Base-by-base conservation (phyloP, 2,329 filamentous ascomycete genomes). In the Zymoseptoria passerinii region DNA sequence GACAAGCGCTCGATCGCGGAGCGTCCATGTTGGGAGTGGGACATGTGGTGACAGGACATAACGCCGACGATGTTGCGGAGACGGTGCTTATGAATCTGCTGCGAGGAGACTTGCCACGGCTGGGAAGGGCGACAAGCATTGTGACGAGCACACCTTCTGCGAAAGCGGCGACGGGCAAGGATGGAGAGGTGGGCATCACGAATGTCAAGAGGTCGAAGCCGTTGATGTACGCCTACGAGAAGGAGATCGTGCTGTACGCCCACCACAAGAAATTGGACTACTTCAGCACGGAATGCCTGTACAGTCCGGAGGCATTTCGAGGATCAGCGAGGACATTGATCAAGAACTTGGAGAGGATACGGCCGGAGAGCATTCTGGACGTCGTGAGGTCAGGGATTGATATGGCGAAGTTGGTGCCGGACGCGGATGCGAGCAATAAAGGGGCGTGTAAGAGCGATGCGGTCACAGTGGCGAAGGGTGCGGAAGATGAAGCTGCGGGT, bases 241-340 rank as follows among this genome's bases (percentile, higher is more conserved):
- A 99, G 76, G 94, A 99, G 72, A 99, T 99, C 65, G 94, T 99
- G 18, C 80, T 99, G 5, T 99, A 99, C 71, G 94, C 94, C 4
- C 90, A 97, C 71, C 91, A 99, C 78, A 95, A 94, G 75, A 92
- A 92, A 73, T 80, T 99, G 63, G 92, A 97, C 72, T 99, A 99
- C 75, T 99, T 99, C 75, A 96, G 87, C 69, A 99, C 94, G 0
- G 94, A 99, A 75, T 99, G 94, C 78, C 91, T 99, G 61, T 99
- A 99, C 78, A 96, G 90, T 56, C 94, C 94, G 0, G 94, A 99
- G 74, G 94, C 94, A 1, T 99, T 99, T 71, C 83, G 94, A 59
- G 94, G 94, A 2, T 96, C 90, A 65, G 94, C 94, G 1, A 83
- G 94, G 63, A 89, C 87, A 27, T 76, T 99, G 59, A 96, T 99